Evolutionary conservation across 106 monocot species (phyloP), one percentile per base, ranked within the genome.

Genomic region (Xerophyta viscosa): DNA sequence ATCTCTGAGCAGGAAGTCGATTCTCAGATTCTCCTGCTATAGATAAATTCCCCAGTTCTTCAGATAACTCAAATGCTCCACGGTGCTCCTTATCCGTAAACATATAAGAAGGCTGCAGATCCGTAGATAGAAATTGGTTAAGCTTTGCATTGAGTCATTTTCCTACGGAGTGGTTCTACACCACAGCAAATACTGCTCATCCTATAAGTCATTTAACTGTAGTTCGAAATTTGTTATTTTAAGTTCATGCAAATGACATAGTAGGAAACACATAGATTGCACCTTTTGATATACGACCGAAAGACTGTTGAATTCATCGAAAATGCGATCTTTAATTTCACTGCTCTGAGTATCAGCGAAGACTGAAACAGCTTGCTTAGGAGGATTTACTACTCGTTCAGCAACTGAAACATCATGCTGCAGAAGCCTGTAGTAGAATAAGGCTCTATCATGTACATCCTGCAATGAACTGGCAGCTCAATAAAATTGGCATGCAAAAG

Each of bases 391-490:
- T 28, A 90, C 71, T 39, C 68, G 57, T 31, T 98, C 89, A 62
- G 96, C 96, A 8, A 71, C 70, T 52, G 82, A 48, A 46, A 75
- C 84, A 71, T 98, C 79, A 79, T 89, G 64, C 39, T 98, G 96
- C 69, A 98, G 65, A 50, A 98, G 89, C 48, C 96, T 89, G 57
- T 98, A 90, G 69, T 98, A 98, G 69, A 98, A 86, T 46, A 98
- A 82, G 27, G 89, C 96, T 70, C 96, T 64, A 66, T 98, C 96
- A 69, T 90, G 96, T 62, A 98, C 96, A 79, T 98, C 96, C 96
- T 98, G 81, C 46, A 81, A 68, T 48, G 27, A 70, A 69, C 5
- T 37, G 23, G 5, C 21, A 37, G 53, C 52, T 56, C 39, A 55
- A 55, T 31, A 47, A 4, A 24, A 57, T 20, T 41, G 39, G 13